Evolutionary conservation across 2,329 filamentous ascomycete species (phyloP).

Genomic region (Stagonosporopsis cucurbitacearum): DNA sequence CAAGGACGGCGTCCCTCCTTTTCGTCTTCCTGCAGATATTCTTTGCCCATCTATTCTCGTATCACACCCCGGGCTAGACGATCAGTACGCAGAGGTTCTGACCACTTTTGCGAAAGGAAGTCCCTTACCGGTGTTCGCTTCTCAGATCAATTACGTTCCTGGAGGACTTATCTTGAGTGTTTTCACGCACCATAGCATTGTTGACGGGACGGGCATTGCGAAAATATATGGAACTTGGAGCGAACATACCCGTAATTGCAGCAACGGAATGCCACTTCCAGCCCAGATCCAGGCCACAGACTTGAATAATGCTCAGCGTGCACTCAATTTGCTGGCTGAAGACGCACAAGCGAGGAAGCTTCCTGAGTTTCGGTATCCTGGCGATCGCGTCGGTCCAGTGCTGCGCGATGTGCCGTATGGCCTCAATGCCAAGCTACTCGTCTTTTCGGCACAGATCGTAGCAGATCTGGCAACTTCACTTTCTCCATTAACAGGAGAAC

Average conservation of each 20-base stretch:
- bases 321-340: neutral
- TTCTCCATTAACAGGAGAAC: neutral
- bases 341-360: neutral
- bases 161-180: slow-evolving; percentile 38
- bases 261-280: neutral
- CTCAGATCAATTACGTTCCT: slow-evolving; percentile 34
- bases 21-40: slow-evolving; percentile 10
- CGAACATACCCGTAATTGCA: neutral
- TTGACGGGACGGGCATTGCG: slow-evolving; percentile 27
- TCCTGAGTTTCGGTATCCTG: slow-evolving; percentile 1
- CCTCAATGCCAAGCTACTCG: slow-evolving; percentile 1
- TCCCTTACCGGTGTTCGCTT: slow-evolving; percentile 27
- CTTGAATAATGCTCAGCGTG: neutral
- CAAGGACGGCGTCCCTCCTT: slow-evolving; percentile 18
- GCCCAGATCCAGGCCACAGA: neutral
- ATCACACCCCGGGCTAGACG: slow-evolving; percentile 22
- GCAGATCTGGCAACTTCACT: neutral
- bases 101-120: slow-evolving; percentile 14
- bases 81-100: slow-evolving; percentile 18
- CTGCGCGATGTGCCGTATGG: slow-evolving; percentile 1
- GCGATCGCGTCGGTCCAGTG: neutral
- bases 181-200: slow-evolving; percentile 33
- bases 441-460: neutral
- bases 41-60: slow-evolving; percentile 21
- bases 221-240: slow-evolving; percentile 26